A percentile compares a stretch with the other conserved stretches of the same genome.
These are phyloP conservation scores for Chlamydomonas sp. DNA, from an alignment of 139 green algal genomes.

Conservation along the genomic window DNA sequence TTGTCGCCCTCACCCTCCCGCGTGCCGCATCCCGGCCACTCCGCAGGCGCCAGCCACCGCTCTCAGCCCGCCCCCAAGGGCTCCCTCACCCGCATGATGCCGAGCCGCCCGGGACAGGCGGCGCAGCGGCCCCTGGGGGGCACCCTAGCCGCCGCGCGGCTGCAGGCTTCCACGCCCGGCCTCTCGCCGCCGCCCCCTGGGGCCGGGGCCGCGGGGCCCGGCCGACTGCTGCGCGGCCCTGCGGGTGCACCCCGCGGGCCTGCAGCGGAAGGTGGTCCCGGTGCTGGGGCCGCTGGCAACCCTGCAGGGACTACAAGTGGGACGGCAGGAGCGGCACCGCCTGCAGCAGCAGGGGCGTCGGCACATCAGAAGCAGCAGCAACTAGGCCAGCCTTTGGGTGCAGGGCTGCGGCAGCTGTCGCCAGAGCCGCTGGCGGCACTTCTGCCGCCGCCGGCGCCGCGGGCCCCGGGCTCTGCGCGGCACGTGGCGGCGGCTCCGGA, in stretches of 20 bases:
- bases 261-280: too few relatives aligned
- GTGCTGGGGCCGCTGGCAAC: too few relatives aligned
- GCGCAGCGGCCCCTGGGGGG: neutral
- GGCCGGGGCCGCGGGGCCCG: too few relatives aligned
- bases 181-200: too few relatives aligned
- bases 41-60: conserved; percentile 3
- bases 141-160: conserved; percentile 9
- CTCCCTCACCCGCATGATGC: conserved; percentile 36
- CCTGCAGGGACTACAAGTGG: too few relatives aligned
- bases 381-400: too few relatives aligned
- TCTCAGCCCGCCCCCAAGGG: neutral
- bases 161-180: neutral
- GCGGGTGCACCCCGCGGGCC: too few relatives aligned
- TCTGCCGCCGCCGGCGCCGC: neutral
- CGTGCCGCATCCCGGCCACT: neutral
- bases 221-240: too few relatives aligned
- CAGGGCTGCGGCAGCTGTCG: too few relatives aligned
- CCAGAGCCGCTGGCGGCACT: neutral
- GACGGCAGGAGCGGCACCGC: too few relatives aligned
- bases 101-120: neutral
- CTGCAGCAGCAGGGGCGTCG: too few relatives aligned
- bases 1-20: neutral
- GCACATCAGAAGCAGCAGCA: too few relatives aligned
- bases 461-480: neutral
- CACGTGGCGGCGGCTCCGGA: neutral